phyloP scores from a whole-genome alignment of 139 green algal genomes.

The Chlamydomonas sphaeroides region DNA sequence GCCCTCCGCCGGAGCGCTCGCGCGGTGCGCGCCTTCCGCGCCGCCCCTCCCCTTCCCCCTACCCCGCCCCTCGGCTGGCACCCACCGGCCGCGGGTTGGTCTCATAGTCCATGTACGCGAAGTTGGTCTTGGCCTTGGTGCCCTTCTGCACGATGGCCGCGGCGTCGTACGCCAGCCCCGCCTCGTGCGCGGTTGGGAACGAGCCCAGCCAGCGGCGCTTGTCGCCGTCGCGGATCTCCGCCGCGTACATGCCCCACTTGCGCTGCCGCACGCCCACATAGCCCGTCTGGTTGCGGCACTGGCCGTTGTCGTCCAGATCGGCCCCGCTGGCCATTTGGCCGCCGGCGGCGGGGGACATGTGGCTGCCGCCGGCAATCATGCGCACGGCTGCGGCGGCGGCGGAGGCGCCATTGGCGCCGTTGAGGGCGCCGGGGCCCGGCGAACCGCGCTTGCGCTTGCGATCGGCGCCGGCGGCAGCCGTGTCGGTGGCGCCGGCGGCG shows the following conservation, averaged over 20 bases:
- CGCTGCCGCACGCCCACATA: conserved; percentile 77
- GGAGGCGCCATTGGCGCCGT: neutral
- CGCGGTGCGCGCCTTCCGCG: no score
- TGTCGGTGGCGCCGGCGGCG: no score
- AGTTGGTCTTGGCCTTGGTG: conserved; percentile 78
- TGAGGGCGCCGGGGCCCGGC: neutral
- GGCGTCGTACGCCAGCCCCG: conserved; percentile 83
- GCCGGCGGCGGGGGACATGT: neutral
- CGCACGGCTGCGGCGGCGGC: neutral
- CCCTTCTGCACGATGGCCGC: conserved; percentile 80
- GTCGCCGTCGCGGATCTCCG: conserved; percentile 83
- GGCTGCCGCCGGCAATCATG: neutral
- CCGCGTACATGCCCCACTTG: conserved; percentile 86
- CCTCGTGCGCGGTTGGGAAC: conserved; percentile 69
- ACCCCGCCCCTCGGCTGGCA: neutral
- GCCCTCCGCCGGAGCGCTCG: no score
- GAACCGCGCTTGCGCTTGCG: conserved; percentile 31
- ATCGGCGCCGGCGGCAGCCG: neutral
- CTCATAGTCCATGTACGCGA: conserved; percentile 59
- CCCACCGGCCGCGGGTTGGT: conserved; percentile 38
- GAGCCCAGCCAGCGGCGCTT: conserved; percentile 84
- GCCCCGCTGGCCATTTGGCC: neutral
- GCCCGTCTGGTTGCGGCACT: conserved; percentile 72
- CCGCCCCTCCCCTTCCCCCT: no score
- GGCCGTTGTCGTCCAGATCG: neutral